Base-by-base conservation (phyloP, 768 basidiomycete species). In the Rubroboletus satanas region DNA sequence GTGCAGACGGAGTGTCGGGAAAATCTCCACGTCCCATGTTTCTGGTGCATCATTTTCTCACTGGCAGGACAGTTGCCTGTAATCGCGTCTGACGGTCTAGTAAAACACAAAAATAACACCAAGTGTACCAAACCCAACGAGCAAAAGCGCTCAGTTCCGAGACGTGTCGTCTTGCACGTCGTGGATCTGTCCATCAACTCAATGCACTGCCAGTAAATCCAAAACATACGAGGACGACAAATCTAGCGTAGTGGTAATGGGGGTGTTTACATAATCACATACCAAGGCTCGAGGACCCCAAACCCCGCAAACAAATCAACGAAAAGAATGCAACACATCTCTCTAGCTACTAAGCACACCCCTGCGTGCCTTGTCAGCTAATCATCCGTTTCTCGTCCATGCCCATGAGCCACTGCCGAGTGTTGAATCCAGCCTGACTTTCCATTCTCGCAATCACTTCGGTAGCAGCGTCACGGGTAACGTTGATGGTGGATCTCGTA, bases 401-500 rank as follows among this genome's bases (percentile, higher is more conserved):
- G 18, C 64, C 51, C 28, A 31, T 32, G 18, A 49, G n/a, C 41
- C 49, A 46, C 43, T 49, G 49, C 26, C 49, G 54, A 23, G 57
- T 15, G n/a, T 49, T 29, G 4, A 56, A 54, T 26, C 56, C 45
- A 32, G 47, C 64, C 35, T 52, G 65, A 7, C 35, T 60, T 23
- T 67, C 67, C 64, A 66, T 48, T 31, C 55, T 66, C 28, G 67
- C 59, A 26, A 67, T 67, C 36, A 62, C 58, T 29, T 45, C 44
- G 14, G 51, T 41, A 7, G 60, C 67, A 17, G 62, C 64, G 7
- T 69, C 64, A 5, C 43, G 49, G 26, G 58, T 43, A 9, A 35
- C 31, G 14, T 58, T 11, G 8, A 48, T 18, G 21, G 44, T 26
- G 18, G 53, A 36, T 36, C 37, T 50, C 37, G 52, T 54, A 32